These are phyloP conservation scores for Pythium guiyangense DNA, from an alignment of 352 stramenopile species.

Conservation along the genomic window DNA sequence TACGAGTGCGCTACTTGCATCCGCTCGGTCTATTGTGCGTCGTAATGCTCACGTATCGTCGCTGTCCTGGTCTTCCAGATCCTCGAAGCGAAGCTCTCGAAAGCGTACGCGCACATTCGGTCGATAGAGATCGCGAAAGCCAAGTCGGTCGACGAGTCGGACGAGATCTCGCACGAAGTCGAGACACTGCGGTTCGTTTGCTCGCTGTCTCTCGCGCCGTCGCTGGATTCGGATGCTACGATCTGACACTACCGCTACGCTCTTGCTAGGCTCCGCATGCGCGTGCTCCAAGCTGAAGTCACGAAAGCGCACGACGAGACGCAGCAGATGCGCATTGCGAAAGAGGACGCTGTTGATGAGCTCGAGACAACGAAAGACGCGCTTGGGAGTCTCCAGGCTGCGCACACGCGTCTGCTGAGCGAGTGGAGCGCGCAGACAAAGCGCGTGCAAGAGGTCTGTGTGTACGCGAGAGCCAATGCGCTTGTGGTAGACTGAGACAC, in stretches of 20 bases:
- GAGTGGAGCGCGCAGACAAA: constrained; percentile 16
- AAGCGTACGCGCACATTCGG: constrained; percentile 28
- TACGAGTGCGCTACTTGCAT: too few species aligned
- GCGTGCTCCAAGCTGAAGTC: constrained; percentile 18
- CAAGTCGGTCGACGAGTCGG: constrained; percentile 24
- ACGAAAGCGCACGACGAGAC: constrained; percentile 18
- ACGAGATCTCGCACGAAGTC: constrained; percentile 29
- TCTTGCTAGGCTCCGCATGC: constrained; percentile 12
- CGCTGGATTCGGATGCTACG: neutral
- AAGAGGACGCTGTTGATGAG: constrained; percentile 20
- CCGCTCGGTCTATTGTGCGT: too few species aligned
- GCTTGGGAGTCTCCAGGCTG: constrained; percentile 9
- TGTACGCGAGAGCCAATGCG: too few species aligned
- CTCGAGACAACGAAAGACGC: constrained; percentile 11
- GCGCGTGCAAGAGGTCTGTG: constrained; percentile 24
- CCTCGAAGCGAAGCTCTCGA: constrained; percentile 28
- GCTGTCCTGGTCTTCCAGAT: too few species aligned
- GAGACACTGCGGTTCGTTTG: constrained; percentile 16
- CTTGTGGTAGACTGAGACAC: too few species aligned
- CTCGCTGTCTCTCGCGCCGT: too few species aligned
- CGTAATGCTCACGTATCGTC: too few species aligned
- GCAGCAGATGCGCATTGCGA: constrained; percentile 10
- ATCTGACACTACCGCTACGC: neutral
- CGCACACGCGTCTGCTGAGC: constrained; percentile 12
- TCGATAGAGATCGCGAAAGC: constrained; percentile 34